phyloP scores from a whole-genome alignment of 2,329 filamentous ascomycete genomes.

The Microsporum audouinii region DNA sequence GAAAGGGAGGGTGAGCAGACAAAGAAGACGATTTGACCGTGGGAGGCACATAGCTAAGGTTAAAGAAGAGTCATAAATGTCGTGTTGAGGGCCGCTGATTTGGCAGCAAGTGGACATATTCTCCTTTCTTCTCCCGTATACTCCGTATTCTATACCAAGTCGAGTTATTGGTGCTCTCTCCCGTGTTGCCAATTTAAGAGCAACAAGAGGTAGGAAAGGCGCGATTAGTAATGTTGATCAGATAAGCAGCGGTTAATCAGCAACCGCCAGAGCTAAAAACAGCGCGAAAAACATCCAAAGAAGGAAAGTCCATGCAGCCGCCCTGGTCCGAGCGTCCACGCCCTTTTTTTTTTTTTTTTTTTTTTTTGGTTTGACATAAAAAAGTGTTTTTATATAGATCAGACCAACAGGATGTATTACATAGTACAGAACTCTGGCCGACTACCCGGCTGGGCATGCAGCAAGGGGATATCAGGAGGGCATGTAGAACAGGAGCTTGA shows the following conservation, averaged over 20 bases:
- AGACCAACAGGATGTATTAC: not conserved
- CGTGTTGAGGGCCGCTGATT: not conserved
- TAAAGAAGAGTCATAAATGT: not conserved
- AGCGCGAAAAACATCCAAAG: not conserved
- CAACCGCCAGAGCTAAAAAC: not conserved
- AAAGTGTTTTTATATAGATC: not conserved
- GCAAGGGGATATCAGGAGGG: not conserved
- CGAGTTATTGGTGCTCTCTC: not conserved
- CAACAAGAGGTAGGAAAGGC: not conserved
- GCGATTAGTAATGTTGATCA: not conserved
- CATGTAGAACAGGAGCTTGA: not conserved
- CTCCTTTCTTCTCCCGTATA: not conserved
- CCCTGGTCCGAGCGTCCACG: conserved; percentile 1
- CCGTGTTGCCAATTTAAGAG: not conserved
- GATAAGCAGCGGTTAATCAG: not conserved
- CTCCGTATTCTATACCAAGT: not conserved
- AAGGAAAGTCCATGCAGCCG: not conserved
- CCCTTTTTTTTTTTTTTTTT: not conserved
- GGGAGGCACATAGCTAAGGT: not conserved
- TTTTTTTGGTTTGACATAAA: not conserved
- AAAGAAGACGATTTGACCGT: not conserved
- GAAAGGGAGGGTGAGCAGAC: not conserved
- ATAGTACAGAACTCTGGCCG: not conserved
- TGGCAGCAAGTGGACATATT: not conserved
- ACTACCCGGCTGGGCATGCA: conserved; percentile 1